Percentiles rank a stretch among this genome's conserved stretches.
phyloP scores from a whole-genome alignment of 257 asterid species.

The Rhazya stricta region DNA sequence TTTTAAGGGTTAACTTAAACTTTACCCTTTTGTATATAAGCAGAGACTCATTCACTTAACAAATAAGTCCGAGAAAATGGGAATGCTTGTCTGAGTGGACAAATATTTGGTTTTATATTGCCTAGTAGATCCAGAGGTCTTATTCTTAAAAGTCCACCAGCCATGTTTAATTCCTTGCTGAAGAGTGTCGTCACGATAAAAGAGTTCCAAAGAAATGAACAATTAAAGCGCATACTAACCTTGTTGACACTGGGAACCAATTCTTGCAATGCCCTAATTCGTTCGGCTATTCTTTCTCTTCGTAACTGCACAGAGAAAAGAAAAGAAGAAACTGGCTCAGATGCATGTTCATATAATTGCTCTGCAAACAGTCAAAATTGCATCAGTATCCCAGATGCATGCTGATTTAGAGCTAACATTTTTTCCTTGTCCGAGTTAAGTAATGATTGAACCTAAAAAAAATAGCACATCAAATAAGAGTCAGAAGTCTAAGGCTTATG shows the following conservation, averaged over 20 bases:
- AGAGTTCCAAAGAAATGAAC: background rate
- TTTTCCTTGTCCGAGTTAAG: background rate
- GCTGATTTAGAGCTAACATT: background rate
- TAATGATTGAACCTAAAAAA: background rate
- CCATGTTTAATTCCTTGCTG: background rate
- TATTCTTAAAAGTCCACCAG: background rate
- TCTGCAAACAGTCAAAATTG: background rate
- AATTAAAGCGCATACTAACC: constrained; percentile 38
- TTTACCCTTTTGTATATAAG: background rate
- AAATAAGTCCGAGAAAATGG: background rate
- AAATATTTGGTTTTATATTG: background rate
- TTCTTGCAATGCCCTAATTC: constrained; percentile 95
- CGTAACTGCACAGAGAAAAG: constrained; percentile 51
- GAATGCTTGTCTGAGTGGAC: background rate
- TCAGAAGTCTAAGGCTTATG: background rate
- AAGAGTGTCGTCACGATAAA: background rate
- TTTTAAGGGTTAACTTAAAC: background rate
- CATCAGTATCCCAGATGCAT: background rate
- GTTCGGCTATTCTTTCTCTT: constrained; percentile 93
- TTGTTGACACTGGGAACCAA: constrained; percentile 97
- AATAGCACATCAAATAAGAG: background rate
- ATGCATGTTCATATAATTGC: background rate
- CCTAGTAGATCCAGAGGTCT: background rate
- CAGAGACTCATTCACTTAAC: background rate
- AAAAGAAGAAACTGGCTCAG: constrained; percentile 8